Percentiles rank a stretch among this genome's conserved stretches.
These are phyloP conservation scores for Boletus vermiculosoides DNA, from an alignment of 768 basidiomycete genomes.

Conservation along the genomic window DNA sequence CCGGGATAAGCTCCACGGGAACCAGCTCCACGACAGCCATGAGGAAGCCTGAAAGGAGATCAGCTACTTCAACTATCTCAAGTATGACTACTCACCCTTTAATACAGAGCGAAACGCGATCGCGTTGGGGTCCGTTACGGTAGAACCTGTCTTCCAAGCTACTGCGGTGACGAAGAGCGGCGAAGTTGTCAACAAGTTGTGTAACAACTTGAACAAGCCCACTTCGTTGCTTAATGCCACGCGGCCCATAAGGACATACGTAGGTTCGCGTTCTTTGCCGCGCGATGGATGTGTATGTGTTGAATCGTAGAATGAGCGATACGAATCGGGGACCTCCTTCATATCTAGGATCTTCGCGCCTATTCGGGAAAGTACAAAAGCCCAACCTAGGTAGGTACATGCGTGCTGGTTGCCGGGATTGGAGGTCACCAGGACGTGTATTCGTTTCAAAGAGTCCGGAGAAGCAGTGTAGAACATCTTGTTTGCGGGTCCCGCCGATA, in stretches of 20 bases:
- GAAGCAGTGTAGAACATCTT: conserved; percentile 57
- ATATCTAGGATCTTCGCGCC: conserved; percentile 42
- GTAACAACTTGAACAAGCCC: conserved; percentile 58
- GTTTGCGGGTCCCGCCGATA: conserved; percentile 49
- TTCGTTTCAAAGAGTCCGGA: conserved; percentile 57
- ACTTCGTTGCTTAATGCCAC: conserved; percentile 56
- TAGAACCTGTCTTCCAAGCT: conserved; percentile 67
- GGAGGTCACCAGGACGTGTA: conserved; percentile 66
- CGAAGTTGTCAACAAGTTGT: conserved; percentile 60
- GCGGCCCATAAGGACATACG: conserved; percentile 55
- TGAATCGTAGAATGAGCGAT: conserved; percentile 53
- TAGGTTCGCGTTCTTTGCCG: conserved; percentile 58
- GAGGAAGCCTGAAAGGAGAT: conserved; percentile 56
- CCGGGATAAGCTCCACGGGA: conserved; percentile 73
- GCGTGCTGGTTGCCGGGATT: conserved; percentile 63
- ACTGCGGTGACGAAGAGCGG: conserved; percentile 74
- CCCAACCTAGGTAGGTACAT: conserved; percentile 79
- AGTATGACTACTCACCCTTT: conserved; percentile 57
- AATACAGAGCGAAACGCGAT: conserved; percentile 78
- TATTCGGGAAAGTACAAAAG: conserved; percentile 74
- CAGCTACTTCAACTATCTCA: not conserved
- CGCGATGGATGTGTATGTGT: conserved; percentile 42
- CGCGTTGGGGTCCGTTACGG: conserved; percentile 72
- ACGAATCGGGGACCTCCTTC: conserved; percentile 54
- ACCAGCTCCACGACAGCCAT: conserved; percentile 72